Base-by-base conservation (phyloP, 1,139 yeast genomes). In the Suhomyces choctaworum region DNA sequence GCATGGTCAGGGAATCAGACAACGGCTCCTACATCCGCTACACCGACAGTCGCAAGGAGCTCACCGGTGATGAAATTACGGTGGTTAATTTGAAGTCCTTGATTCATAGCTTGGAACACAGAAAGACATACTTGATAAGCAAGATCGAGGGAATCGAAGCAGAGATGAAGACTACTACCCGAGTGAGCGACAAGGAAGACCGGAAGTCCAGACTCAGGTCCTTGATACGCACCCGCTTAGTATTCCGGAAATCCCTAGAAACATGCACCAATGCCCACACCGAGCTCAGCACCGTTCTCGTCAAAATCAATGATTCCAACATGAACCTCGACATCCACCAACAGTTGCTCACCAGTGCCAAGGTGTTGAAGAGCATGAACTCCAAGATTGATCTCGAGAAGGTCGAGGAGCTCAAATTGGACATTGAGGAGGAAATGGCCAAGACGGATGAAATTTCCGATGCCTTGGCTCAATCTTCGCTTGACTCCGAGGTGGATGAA, bases 251-350 rank as follows among this genome's bases (percentile, higher is more conserved):
- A 21, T 35, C 42, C 0, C 52, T 69, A 22, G 49, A 51, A 2
- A 58, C 56, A 15, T 58, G 70, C 4, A 42, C 59, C 2, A 42
- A 43, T 4, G 54, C 70, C 3, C 54, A 60, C n/a, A 54, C 52
- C 24, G 74, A 74, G 34, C 50, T 78, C 16, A 52, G 51, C 12
- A 50, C 59, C 2, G 56, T 77, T 0, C 47, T 73, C 22, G 48
- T 53, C 27, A 74, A 74, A 43, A 66, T 78, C 27, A 69, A 76
- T 45, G 72, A 74, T 37, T 71, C 80, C 2, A 58, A 64, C 10
- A 58, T 71, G 3, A 77, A 76, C 44, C 51, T 60, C 4, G 52
- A 61, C 12, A 46, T 75, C 4, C 52, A 65, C 22, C 56, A 58
- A n/a, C 65, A 69, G 5, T 47, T 76, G 31, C 50, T 56, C 11